A percentile compares a stretch with the other conserved stretches of the same genome.
These are phyloP conservation scores for Melianthus villosus DNA, from an alignment of 441 rosid species.

Conservation along the genomic window DNA sequence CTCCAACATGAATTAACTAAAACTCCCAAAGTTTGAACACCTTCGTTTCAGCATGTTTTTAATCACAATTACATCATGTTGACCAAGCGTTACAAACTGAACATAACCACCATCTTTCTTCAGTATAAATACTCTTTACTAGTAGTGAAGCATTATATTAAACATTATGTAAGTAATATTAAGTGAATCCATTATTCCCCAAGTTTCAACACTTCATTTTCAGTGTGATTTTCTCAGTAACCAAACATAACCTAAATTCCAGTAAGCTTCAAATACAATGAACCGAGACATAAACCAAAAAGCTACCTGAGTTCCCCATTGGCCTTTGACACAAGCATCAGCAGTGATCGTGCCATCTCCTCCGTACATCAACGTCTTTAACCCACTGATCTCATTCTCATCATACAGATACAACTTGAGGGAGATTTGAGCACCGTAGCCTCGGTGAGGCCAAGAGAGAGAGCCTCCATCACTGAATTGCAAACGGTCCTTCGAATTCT, in stretches of 20 bases:
- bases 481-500: slow-evolving; percentile 6
- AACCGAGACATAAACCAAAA: background rate
- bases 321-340: slow-evolving; percentile 65
- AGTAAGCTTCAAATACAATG: background rate
- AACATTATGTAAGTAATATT: background rate
- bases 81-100: too few species aligned
- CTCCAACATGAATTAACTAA: too few species aligned
- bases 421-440: slow-evolving; percentile 48
- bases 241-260: background rate
- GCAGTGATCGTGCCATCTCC: slow-evolving; percentile 40
- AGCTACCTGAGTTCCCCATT: slow-evolving; percentile 92
- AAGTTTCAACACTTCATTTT: background rate
- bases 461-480: slow-evolving; percentile 19
- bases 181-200: background rate
- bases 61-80: too few species aligned
- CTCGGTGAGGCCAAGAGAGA: slow-evolving; percentile 43
- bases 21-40: too few species aligned
- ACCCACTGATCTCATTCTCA: slow-evolving; percentile 60
- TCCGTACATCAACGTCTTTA: slow-evolving; percentile 52
- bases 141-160: background rate
- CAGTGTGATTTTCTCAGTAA: background rate
- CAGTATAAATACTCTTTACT: background rate
- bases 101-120: too few species aligned
- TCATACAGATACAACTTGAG: slow-evolving; percentile 77
- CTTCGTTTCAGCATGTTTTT: too few species aligned